phyloP scores from a whole-genome alignment of 805 yeast species.

The Zygotorulaspora chibaensis region DNA sequence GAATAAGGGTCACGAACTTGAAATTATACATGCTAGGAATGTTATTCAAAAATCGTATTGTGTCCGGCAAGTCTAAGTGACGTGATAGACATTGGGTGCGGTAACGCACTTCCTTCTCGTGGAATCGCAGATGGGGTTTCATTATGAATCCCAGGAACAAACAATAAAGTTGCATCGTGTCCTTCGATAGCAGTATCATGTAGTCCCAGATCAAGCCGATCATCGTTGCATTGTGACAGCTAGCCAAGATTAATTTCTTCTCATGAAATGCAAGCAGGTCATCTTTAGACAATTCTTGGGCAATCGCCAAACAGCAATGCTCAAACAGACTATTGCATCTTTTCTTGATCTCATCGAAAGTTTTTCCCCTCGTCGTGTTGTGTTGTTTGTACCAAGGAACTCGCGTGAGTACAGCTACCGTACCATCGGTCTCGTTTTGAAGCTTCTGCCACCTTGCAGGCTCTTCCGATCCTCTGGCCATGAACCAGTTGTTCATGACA shows the following conservation, averaged over 20 bases:
- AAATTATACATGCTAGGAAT: neutral
- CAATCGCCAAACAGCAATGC: slow-evolving; percentile 1
- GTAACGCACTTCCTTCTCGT: neutral
- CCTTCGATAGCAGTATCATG: slow-evolving; percentile 1
- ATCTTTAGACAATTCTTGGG: neutral
- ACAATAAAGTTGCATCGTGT: slow-evolving; percentile 1
- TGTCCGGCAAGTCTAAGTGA: slow-evolving; percentile 1
- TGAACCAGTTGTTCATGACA: no score
- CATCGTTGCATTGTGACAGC: neutral
- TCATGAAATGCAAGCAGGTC: neutral
- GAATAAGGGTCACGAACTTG: slow-evolving; percentile 5
- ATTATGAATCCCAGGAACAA: neutral
- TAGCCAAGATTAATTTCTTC: neutral
- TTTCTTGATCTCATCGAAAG: neutral
- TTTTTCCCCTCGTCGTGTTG: no score
- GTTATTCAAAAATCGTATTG: slow-evolving; percentile 6
- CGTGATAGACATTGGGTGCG: neutral
- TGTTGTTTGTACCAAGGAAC: no score
- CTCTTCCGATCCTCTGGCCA: no score
- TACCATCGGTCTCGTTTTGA: no score
- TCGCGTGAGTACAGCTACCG: no score
- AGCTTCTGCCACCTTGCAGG: no score
- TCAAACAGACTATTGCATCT: neutral
- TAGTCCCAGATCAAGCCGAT: slow-evolving; percentile 2
- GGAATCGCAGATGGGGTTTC: neutral